Percentiles rank a stretch among this genome's conserved stretches.
These are phyloP conservation scores for Exophiala calicioides DNA, from an alignment of 2,329 filamentous ascomycete species.

Conservation along the genomic window DNA sequence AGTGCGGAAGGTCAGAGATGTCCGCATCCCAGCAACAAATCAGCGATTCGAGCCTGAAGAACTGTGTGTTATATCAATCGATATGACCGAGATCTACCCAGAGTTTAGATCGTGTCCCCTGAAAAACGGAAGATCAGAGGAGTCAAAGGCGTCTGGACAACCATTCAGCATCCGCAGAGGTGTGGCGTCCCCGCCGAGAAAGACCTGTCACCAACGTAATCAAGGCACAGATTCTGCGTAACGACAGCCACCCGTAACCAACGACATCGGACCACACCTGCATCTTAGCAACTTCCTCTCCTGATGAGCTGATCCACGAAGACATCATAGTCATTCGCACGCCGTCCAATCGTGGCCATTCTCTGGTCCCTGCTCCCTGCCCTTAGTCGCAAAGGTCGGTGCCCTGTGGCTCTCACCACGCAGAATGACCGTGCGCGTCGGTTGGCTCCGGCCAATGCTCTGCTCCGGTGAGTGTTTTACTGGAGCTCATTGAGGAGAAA, in stretches of 20 bases:
- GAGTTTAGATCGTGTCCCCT: too few relatives aligned
- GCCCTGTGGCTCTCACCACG: background rate
- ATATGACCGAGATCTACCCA: too few relatives aligned
- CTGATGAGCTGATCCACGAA: conserved; percentile 13
- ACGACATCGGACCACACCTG: conserved; percentile 15
- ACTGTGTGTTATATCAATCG: too few relatives aligned
- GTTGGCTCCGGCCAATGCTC: background rate
- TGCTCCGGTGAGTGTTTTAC: background rate
- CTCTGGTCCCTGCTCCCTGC: background rate
- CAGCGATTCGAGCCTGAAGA: too few relatives aligned
- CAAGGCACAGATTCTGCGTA: conserved; percentile 5
- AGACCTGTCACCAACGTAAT: conserved; percentile 12
- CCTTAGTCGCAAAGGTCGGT: background rate
- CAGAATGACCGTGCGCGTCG: background rate
- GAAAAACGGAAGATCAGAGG: too few relatives aligned
- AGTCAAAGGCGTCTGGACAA: too few relatives aligned
- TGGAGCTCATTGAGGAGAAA: background rate
- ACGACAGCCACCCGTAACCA: conserved; percentile 1
- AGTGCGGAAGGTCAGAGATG: too few relatives aligned
- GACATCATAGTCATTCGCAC: conserved; percentile 5
- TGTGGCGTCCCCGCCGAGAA: too few relatives aligned
- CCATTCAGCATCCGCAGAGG: too few relatives aligned
- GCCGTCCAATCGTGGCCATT: conserved; percentile 1
- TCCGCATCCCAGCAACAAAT: too few relatives aligned
- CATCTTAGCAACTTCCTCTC: conserved; percentile 9